These are phyloP conservation scores for Prunella vulgaris DNA, from an alignment of 257 asterid species.

Conservation along the genomic window DNA sequence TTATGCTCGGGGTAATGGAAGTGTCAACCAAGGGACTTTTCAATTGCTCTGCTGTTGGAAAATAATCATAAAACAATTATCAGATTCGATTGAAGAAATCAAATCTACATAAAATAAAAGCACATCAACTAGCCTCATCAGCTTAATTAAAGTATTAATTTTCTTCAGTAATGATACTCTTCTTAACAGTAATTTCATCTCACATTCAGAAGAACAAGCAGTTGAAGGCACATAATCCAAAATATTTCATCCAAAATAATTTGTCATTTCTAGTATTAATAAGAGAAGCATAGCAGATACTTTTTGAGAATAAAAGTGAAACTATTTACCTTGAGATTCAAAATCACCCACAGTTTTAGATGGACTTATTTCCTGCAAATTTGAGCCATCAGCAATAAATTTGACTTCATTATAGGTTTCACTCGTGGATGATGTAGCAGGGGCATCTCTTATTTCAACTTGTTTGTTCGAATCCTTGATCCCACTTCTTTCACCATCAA, in stretches of 20 bases:
- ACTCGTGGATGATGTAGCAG: conserved; percentile 7
- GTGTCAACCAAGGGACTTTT: conserved; percentile 5
- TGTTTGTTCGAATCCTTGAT: neutral
- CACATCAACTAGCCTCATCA: neutral
- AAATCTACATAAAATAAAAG: neutral
- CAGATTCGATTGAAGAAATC: neutral
- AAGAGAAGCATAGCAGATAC: neutral
- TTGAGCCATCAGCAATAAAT: conserved; percentile 13
- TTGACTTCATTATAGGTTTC: neutral
- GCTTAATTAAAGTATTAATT: neutral
- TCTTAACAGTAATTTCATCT: too few species aligned
- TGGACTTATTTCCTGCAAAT: conserved; percentile 21
- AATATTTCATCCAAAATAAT: neutral
- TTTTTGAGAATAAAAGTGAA: neutral
- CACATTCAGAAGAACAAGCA: neutral
- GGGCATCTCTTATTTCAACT: neutral
- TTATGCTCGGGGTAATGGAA: neutral
- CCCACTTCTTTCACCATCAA: conserved; percentile 19
- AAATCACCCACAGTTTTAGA: neutral
- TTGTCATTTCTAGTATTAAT: neutral
- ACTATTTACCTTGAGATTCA: conserved; percentile 22
- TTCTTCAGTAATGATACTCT: neutral
- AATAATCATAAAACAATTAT: neutral
- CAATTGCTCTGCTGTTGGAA: conserved; percentile 24
- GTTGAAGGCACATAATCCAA: conserved; percentile 4